These are phyloP conservation scores for Epichloe hybrida DNA, from an alignment of 2,329 filamentous ascomycete species.

Conservation along the genomic window DNA sequence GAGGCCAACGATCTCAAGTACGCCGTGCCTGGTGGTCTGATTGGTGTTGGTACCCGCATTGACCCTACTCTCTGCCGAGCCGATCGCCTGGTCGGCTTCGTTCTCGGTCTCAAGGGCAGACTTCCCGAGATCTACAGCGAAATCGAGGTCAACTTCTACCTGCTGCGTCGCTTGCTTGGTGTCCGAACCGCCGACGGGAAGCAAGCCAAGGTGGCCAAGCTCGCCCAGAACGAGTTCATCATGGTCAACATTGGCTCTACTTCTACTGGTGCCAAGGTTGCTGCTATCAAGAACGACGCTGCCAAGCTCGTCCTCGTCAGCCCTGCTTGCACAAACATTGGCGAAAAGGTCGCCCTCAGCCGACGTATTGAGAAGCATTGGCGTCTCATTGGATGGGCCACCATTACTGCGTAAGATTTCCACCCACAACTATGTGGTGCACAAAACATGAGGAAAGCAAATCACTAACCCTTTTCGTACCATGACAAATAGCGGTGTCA, in stretches of 20 bases:
- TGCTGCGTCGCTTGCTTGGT: constrained; percentile 84
- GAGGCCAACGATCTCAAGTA: constrained; percentile 98
- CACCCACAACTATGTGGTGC: neutral
- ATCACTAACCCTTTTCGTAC: neutral
- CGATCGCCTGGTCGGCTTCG: constrained; percentile 96
- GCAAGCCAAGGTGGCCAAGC: constrained; percentile 97
- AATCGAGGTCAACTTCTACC: constrained; percentile 98
- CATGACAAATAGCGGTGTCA: constrained; percentile 32
- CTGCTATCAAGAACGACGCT: constrained; percentile 93
- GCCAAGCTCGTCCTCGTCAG: constrained; percentile 88
- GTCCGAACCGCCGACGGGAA: constrained; percentile 97
- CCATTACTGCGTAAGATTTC: constrained; percentile 53
- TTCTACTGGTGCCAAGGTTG: constrained; percentile 92
- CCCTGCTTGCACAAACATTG: constrained; percentile 91
- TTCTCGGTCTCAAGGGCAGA: constrained; percentile 84
- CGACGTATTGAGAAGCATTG: constrained; percentile 99
- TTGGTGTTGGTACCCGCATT: constrained; percentile 94
- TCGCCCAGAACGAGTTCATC: constrained; percentile 96
- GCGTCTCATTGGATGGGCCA: constrained; percentile 87
- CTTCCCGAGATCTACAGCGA: constrained; percentile 96
- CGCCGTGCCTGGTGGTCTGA: constrained; percentile 90
- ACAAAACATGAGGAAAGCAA: neutral
- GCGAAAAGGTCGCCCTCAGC: constrained; percentile 93
- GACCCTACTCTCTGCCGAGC: constrained; percentile 97
- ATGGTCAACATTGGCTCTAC: constrained; percentile 99